A percentile compares a stretch with the other conserved stretches of the same genome.
phyloP scores from a whole-genome alignment of 73 alveolate genomes.

The Tetrahymena malaccensis region DNA sequence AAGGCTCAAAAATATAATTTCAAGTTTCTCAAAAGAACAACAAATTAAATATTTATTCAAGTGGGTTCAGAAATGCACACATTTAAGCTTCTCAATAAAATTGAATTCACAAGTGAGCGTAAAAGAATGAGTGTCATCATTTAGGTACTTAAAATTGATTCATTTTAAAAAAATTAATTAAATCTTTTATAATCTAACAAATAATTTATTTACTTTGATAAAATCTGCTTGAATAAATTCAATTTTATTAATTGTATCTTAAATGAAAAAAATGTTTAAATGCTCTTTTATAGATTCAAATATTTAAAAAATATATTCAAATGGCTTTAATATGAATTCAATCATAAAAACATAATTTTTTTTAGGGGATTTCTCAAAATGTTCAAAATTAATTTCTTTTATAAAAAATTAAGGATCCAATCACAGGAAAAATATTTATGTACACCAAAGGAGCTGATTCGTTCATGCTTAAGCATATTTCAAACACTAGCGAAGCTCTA shows the following conservation, averaged over 20 bases:
- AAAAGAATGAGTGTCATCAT: conserved; percentile 80
- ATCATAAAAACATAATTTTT: too few species aligned
- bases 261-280: too few species aligned
- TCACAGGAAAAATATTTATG: conserved; percentile 40
- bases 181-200: not conserved
- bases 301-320: too few species aligned
- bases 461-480: conserved; percentile 9
- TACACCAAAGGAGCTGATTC: conserved; percentile 88
- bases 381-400: too few species aligned
- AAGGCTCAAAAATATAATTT: conserved; percentile 76
- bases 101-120: conserved; percentile 85
- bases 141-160: not conserved
- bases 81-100: conserved; percentile 57
- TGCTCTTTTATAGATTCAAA: too few species aligned
- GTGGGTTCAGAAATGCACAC: conserved; percentile 43
- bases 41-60: conserved; percentile 44
- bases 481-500: conserved; percentile 14
- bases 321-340: not conserved
- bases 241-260: too few species aligned
- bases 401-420: conserved; percentile 37
- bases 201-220: not conserved
- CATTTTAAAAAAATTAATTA: not conserved
- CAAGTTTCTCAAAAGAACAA: conserved; percentile 38
- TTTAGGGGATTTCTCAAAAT: too few species aligned
- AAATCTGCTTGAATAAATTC: too few species aligned